Evolutionary conservation across 768 basidiomycete species (phyloP).

Genomic region (Brasilioporus rufonigricans): DNA sequence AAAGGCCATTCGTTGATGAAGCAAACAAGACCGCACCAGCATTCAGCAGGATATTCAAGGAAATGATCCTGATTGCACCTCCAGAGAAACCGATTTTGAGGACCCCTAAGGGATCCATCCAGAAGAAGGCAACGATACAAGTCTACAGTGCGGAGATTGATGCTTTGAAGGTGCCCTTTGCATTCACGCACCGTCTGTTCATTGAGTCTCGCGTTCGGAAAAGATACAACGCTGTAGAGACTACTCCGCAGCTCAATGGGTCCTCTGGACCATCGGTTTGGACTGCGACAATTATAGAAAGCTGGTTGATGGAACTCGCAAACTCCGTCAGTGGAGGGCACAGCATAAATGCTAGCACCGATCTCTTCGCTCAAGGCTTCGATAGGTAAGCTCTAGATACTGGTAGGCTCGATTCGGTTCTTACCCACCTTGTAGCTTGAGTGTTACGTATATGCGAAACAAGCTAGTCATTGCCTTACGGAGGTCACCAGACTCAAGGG

Average conservation of each 20-base stretch:
- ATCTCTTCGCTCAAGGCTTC: background rate
- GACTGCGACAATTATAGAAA: background rate
- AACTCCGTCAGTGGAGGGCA: background rate
- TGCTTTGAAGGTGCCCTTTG: background rate
- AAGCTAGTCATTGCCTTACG: conserved; percentile 12
- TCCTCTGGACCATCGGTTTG: background rate
- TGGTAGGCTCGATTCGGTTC: background rate
- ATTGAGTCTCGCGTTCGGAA: background rate
- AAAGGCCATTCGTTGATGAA: conserved; percentile 39
- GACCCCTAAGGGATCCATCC: conserved; percentile 32
- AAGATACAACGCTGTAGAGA: background rate
- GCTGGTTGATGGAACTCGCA: background rate
- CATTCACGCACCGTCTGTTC: too few relatives aligned
- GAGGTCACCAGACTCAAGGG: conserved; percentile 14
- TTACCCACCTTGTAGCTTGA: conserved; percentile 13
- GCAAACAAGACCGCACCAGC: conserved; percentile 39
- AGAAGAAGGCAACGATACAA: conserved; percentile 14
- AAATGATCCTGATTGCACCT: conserved; percentile 47
- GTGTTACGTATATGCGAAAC: conserved; percentile 20
- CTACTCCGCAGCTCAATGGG: background rate
- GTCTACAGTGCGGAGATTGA: conserved; percentile 27
- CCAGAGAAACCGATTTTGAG: conserved; percentile 41
- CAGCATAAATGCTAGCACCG: background rate
- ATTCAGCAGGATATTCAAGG: conserved; percentile 44
- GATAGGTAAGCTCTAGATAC: background rate